Base-by-base conservation (phyloP, 2,329 filamentous ascomycete species). In the Sporothrix brasiliensis region DNA sequence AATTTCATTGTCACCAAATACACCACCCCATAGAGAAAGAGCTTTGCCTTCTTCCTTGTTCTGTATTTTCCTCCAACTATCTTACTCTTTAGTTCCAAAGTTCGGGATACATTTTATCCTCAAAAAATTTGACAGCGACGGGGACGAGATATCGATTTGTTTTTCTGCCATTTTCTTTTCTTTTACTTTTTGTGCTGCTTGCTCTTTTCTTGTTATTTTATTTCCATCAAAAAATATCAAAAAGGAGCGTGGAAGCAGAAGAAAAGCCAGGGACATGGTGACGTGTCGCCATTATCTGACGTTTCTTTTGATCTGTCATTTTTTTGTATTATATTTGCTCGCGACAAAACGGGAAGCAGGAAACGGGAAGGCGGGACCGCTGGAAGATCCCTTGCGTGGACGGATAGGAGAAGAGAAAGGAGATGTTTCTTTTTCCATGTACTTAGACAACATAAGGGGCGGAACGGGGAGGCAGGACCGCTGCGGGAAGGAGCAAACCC, bases 21-120 rank as follows among this genome's bases (percentile, higher is more conserved):
- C 66, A 68, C 41, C 66, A 39, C 16, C 19, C 10, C 49, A 68
- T 68, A 68, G 66, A 68, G 65, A 67, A 54, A 66, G 63, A 67
- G 34, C 66, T 14, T 47, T n/a, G 27, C 47, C 56, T 67, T 53
- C 49, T 65, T 47, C 63, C 24, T 52, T 52, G 63, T 66, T 52
- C 27, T 68, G 21, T 68, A 34, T 56, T 47, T 66, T 39, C 30
- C n/a, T 50, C 16, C 1, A 27, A 9, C 53, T 50, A 19, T 50
- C 13, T 41, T 39, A 5, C 56, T 53, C 63, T 44, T 52, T 52
- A 44, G 24, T 24, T 10, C 27, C 34, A 24, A 54, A 44, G 24
- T 16, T 19, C 19, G 11, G 21, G 41, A 39, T 24, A 14, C 34
- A 6, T 27, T 52, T 53, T 19, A 50, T 34, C 50, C 27, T 30